Evolutionary conservation across 495 filamentous ascomycete genomes (phyloP), one percentile per base, ranked within the genome.

Genomic region (Trichoderma virens): DNA sequence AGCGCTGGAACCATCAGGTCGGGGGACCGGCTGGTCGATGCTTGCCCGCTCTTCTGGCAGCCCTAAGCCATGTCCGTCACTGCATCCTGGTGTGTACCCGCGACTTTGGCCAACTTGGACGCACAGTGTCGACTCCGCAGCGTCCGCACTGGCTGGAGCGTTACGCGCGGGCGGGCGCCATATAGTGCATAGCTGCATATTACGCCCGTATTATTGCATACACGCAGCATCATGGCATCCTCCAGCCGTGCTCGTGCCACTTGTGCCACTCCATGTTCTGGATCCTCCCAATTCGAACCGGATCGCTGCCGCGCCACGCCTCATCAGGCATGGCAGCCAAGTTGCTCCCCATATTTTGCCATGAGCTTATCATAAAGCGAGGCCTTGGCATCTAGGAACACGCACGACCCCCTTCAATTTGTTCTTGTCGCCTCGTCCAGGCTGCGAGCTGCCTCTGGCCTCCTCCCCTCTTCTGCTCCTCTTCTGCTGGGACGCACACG

Each of bases 361-460:
- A 56, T 56, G 51, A 56, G 51, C 51, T 56, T 56, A 56, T 56
- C 25, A 30, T 7, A 56, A n/a, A 56, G 51, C 51, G 51, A 56
- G 32, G 27, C 23, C 51, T 56, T 56, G 51, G 51, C 51, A 56
- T 56, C 51, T 56, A 56, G 51, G 51, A 56, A 56, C 51, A 56
- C 13, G 51, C 51, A 27, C 51, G 28, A 23, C 51, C 51, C 45
- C 51, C 51, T 56, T 28, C 23, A 7, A 56, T n/a, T n/a, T n/a
- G n/a, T n/a, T n/a, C 45, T 20, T 20, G 18, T 4, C 7, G n/a
- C 3, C 23, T 51, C n/a, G n/a, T n/a, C n/a, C n/a, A n/a, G n/a
- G n/a, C n/a, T n/a, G 18, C 43, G n/a, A 47, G 43, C 18, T 47
- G 43, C 43, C 43, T 47, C 43, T 47, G 18, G 43, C 43, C 43